Evolutionary conservation across 805 yeast genomes (phyloP), one percentile per base, ranked within the genome.

Genomic region (Starmera quercuum): DNA sequence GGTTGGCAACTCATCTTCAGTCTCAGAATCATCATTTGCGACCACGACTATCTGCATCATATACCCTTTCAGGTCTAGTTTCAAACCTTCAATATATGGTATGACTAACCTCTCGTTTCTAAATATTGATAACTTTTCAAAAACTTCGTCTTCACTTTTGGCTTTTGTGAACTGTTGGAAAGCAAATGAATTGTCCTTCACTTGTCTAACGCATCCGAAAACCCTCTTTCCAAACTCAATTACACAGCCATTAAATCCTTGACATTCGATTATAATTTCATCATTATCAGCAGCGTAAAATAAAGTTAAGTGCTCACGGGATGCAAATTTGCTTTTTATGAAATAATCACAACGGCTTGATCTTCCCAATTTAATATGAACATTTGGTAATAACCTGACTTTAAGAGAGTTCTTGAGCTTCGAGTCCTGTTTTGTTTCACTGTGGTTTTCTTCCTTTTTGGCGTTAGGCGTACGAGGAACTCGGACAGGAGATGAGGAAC

Each of bases 241-340:
- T 8, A 72, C 68, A 32, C 83, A 60, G 9, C 97, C 96, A 54
- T 90, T 90, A 59, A 77, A 72, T 4, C 97, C 97, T 35, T 75
- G 55, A 56, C 97, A 90, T 29, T 71, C 71, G 32, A 90, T 53
- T 12, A 59, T 62, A 29, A 85, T 54, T 30, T 63, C 46, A 22
- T 70, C 60, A 9, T 54, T 53, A 4, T 48, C 50, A 2, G 61
- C 45, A 20, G 62, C 51, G 50, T 71, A 77, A 18, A 67, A 59
- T 3, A 82, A 49, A 12, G 61, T 56, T 33, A 79, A 66, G 55
- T 84, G 95, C 9, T 67, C 65, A 33, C 95, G 71, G 11, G 92
- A 81, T 16, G 84, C 72, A 26, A 67, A 66, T 49, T 73, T 75
- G 52, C 52, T 68, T 54, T 50, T 76, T 47, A 57, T 59, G 51